A percentile compares a stretch with the other conserved stretches of the same genome.
Evolutionary conservation across 495 filamentous ascomycete genomes (phyloP).

Genomic region (Amphirosellinia nigrospora): DNA sequence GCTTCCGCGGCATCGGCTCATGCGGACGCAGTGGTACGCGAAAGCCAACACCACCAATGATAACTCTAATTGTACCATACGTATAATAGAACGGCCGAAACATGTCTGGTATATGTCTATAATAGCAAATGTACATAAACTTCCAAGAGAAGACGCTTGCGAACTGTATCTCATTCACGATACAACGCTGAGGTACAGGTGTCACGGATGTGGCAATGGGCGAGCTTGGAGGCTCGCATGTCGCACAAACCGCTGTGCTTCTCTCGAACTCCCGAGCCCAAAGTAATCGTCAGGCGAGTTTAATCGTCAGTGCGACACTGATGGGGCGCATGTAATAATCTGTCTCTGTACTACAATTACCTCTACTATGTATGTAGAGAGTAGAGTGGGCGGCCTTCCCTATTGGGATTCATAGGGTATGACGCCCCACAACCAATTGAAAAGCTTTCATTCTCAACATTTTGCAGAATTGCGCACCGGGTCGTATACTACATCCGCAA

Average conservation of each 20-base stretch:
- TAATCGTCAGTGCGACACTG: background rate
- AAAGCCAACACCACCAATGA: constrained; percentile 33
- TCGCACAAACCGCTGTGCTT: background rate
- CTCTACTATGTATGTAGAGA: background rate
- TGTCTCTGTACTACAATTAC: background rate
- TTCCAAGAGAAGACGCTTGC: constrained; percentile 2
- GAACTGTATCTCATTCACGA: background rate
- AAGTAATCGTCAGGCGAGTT: background rate
- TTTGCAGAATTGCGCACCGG: background rate
- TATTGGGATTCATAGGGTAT: constrained; percentile 8
- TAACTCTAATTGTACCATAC: constrained; percentile 6
- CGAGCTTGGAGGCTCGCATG: background rate
- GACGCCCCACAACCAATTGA: background rate
- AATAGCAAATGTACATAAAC: constrained; percentile 18
- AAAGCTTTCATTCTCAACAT: background rate
- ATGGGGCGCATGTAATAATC: background rate
- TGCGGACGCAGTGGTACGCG: constrained; percentile 39
- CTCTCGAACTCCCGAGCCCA: background rate
- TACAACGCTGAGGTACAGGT: background rate
- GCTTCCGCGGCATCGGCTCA: constrained; percentile 39
- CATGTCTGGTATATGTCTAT: background rate
- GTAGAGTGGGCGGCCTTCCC: constrained; percentile 12
- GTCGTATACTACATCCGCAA: background rate
- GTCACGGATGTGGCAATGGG: background rate
- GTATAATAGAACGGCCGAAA: background rate